Evolutionary conservation across 306 rosid species (phyloP).

Genomic region (Pachyrhizus erosus): DNA sequence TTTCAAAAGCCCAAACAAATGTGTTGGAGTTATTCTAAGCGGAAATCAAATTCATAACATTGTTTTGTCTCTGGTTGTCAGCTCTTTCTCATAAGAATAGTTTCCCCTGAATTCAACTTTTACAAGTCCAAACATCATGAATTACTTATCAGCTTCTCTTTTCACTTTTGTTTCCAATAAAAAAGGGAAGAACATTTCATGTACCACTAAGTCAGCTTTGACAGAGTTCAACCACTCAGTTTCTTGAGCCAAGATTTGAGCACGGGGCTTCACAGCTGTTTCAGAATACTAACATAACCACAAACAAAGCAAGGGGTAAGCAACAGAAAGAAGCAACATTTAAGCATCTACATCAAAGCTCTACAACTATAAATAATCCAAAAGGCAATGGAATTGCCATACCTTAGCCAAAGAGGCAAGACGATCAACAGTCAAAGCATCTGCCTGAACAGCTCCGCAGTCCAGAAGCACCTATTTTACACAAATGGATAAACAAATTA

Average conservation of each 20-base stretch:
- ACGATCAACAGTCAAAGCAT: constrained; percentile 97
- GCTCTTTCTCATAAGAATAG: not conserved
- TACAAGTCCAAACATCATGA: not conserved
- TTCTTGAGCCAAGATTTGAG: constrained; percentile 71
- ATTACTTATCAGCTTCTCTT: constrained; percentile 11
- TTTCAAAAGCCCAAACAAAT: not conserved
- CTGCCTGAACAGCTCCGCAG: constrained; percentile 98
- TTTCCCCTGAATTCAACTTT: constrained; percentile 4
- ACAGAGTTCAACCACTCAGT: constrained; percentile 84
- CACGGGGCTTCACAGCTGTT: constrained; percentile 92
- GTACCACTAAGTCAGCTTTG: constrained; percentile 95
- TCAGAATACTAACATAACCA: constrained; percentile 72
- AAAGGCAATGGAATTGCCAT: constrained; percentile 9
- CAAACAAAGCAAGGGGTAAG: constrained; percentile 20
- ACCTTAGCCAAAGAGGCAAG: constrained; percentile 97
- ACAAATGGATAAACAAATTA: constrained; percentile 18
- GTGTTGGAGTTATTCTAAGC: constrained; percentile 10
- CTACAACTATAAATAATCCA: constrained; percentile 7
- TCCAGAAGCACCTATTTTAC: constrained; percentile 77
- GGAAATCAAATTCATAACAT: constrained; percentile 14
- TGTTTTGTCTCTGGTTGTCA: not conserved
- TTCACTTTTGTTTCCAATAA: constrained; percentile 6
- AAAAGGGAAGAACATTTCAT: constrained; percentile 32
- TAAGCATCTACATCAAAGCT: not conserved
- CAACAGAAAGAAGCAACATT: not conserved